phyloP scores from a whole-genome alignment of 2,329 filamentous ascomycete genomes.

The Pleoardoris graminearum region DNA sequence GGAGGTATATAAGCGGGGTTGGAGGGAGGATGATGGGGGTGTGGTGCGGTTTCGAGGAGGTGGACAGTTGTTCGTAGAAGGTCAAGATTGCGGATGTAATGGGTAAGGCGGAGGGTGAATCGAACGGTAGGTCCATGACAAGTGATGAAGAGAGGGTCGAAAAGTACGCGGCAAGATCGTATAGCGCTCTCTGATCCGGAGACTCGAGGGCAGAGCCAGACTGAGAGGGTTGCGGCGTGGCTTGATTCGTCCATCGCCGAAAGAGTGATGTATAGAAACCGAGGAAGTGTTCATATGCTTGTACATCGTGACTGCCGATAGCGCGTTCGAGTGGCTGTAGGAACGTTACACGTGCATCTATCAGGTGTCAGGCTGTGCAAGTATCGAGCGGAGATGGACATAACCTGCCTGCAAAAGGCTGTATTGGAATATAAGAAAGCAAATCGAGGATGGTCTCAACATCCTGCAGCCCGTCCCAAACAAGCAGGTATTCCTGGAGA shows the following conservation, averaged over 20 bases:
- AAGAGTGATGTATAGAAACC: slow-evolving; percentile 70
- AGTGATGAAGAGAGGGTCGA: slow-evolving; percentile 36
- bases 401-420: slow-evolving; percentile 59
- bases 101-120: slow-evolving; percentile 30
- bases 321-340: slow-evolving; percentile 48
- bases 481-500: slow-evolving; percentile 38
- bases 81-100: slow-evolving; percentile 61
- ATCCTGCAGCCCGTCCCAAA: slow-evolving; percentile 43
- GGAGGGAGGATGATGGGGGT: slow-evolving; percentile 71
- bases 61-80: slow-evolving; percentile 68
- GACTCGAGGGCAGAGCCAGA: slow-evolving; percentile 29
- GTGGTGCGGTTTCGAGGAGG: slow-evolving; percentile 28
- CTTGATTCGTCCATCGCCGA: slow-evolving; percentile 54
- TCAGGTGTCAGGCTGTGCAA: slow-evolving; percentile 11
- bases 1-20: slow-evolving; percentile 67
- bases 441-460: slow-evolving; percentile 58
- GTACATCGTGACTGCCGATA: slow-evolving; percentile 42
- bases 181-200: slow-evolving; percentile 48
- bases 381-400: slow-evolving; percentile 22
- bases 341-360: slow-evolving; percentile 43
- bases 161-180: slow-evolving; percentile 35
- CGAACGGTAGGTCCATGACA: slow-evolving; percentile 28
- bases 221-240: slow-evolving; percentile 30
- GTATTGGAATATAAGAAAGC: slow-evolving; percentile 45
- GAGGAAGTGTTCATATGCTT: slow-evolving; percentile 64